Percentiles rank a stretch among this genome's conserved stretches.
Evolutionary conservation across 179 eudicot genomes (phyloP).

Genomic region (Spinacia oleracea): DNA sequence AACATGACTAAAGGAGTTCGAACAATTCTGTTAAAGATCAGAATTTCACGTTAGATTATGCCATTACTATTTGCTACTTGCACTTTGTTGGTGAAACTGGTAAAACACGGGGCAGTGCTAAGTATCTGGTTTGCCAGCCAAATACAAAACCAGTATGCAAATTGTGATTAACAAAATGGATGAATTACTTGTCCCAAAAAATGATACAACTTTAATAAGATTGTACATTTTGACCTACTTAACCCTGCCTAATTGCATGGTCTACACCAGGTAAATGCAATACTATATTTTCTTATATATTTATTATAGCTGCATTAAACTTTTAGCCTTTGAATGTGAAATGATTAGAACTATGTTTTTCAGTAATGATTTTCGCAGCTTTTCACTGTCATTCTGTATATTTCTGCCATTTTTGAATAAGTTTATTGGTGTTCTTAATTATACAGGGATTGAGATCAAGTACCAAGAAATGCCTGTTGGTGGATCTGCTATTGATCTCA

Average conservation of each 20-base stretch:
- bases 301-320: background rate
- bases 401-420: background rate
- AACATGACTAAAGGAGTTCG: background rate
- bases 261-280: background rate
- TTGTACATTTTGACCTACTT: background rate
- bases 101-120: too few relatives aligned
- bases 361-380: background rate
- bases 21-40: background rate
- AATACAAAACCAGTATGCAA: background rate
- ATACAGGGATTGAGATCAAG: constrained; percentile 64
- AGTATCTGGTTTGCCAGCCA: too few relatives aligned
- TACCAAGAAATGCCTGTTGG: constrained; percentile 93
- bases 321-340: background rate
- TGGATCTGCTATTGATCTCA: constrained; percentile 77
- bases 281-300: too few relatives aligned
- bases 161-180: background rate
- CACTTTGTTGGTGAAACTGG: background rate
- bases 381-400: background rate
- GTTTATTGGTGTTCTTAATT: background rate
- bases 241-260: background rate
- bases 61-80: background rate
- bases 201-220: background rate
- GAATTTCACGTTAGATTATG: background rate
- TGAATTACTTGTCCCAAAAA: too few relatives aligned
- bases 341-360: background rate